A percentile compares a stretch with the other conserved stretches of the same genome.
phyloP scores from a whole-genome alignment of 768 basidiomycete genomes.

The Termitomyces sp. region DNA sequence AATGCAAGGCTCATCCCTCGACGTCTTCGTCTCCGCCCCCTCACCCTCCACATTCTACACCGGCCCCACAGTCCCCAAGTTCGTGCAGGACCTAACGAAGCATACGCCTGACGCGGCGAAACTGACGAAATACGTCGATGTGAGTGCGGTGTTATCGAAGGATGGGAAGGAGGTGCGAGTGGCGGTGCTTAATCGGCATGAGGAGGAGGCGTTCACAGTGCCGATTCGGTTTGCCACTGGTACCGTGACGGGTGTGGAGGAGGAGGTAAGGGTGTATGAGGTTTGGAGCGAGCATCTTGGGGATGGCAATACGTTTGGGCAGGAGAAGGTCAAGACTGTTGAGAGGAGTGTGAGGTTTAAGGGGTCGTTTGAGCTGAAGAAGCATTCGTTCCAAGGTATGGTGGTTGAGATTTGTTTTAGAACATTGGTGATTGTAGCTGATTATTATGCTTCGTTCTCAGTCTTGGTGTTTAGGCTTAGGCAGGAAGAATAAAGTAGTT shows the following conservation, averaged over 20 bases:
- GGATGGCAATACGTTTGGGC: conserved; percentile 39
- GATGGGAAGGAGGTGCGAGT: conserved; percentile 38
- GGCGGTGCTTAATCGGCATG: conserved; percentile 51
- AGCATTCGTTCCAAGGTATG: conserved; percentile 47
- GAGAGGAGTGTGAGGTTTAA: conserved; percentile 25
- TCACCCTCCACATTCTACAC: conserved; percentile 23
- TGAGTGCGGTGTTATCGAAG: conserved; percentile 38
- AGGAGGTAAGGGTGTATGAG: conserved; percentile 40
- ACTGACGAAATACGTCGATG: conserved; percentile 44
- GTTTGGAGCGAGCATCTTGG: conserved; percentile 46
- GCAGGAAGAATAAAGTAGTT: not conserved
- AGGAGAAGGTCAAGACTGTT: conserved; percentile 36
- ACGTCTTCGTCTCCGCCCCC: conserved; percentile 33
- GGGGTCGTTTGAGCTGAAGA: conserved; percentile 35
- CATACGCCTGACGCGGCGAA: conserved; percentile 29
- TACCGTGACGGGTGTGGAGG: conserved; percentile 14
- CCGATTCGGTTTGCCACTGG: conserved; percentile 35
- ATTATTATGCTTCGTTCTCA: not conserved
- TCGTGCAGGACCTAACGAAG: conserved; percentile 38
- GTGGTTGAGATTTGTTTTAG: not conserved
- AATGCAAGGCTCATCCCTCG: conserved; percentile 48
- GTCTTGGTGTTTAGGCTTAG: not conserved
- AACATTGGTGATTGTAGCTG: not conserved
- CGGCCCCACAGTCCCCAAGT: conserved; percentile 49
- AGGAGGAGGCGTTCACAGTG: conserved; percentile 31